Evolutionary conservation across 176 grass and related monocot genomes (phyloP), one percentile per base, ranked within the genome.

Genomic region (Phragmites australis): DNA sequence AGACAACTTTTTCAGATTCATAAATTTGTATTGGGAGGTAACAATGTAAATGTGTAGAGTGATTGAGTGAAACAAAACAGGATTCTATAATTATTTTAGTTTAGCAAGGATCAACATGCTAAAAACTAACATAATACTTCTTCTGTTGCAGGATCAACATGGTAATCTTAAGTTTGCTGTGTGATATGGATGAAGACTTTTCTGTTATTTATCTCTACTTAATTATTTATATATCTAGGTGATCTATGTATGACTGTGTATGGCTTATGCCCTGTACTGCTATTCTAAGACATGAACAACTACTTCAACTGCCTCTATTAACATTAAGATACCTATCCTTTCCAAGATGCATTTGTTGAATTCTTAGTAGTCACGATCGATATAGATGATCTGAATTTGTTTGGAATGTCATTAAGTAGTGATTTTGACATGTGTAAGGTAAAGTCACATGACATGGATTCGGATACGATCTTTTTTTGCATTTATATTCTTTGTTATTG

Each of bases 31-130:
- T 29, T 69, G 61, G 44, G 40, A 43, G 30, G n/a, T 71, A 83
- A 87, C 15, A 45, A 65, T 84, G 84, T 87, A 87, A 56, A 84
- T 83, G 52, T 76, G 80, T 87, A 80, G 75, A 70, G n/a, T n/a
- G n/a, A n/a, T 12, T n/a, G n/a, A n/a, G 29, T 55, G 16, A 26
- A 29, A 61, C 50, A 60, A 48, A 78, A n/a, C 26, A 78, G 32
- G 34, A 37, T 37, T 37, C 56, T 87, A 77, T 83, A 21, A 21
- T 72, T 77, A 22, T 27, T 14, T 22, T 86, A n/a, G 34, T 86
- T 61, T 43, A 7, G 25, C 34, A 37, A 37, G 34, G 34, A 37
- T 37, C 34, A 37, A 37, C 34, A 37, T 37, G 34, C 34, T 37
- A 37, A 37, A 37, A 37, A 37, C 34, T 37, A 37, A 37, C 34